Base-by-base conservation (phyloP, 495 filamentous ascomycete genomes). In the Aspergillus indologenus region DNA sequence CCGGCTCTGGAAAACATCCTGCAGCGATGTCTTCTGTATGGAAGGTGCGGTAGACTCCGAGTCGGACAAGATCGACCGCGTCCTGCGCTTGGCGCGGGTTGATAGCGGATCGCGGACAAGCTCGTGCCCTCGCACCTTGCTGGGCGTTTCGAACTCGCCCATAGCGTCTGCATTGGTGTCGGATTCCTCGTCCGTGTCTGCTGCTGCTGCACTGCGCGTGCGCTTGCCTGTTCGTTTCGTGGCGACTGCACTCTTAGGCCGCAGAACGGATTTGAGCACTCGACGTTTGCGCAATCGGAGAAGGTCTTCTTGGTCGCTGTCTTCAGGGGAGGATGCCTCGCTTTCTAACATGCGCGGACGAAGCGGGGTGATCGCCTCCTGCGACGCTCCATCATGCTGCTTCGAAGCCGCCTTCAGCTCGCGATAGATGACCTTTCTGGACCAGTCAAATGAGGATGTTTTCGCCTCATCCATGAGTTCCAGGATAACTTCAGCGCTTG, bases 231-330 rank as follows among this genome's bases (percentile, higher is more conserved):
- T 72, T 62, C 79, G 63, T 55, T 76, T 79, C 6, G 62, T 62
- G 14, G 76, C 76, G 19, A 75, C 57, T 1, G 70, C 66, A 53
- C 70, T 72, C 34, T 76, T 83, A 3, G 83, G 83, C 31, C 80
- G 76, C 3, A 84, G 66, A 2, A 82, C 76, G 5, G 83, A 85
- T 59, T 79, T 81, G 45, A 75, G 73, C 22, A 71, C 73, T 12
- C 72, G 71, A 14, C 62, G 66, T 48, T 57, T 65, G 44, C 55
- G 61, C 29, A 53, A 54, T 65, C 65, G 52, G 46, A 69, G 52
- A 40, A 68, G 56, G 58, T 65, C 54, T 21, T 65, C 57, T 14
- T 47, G 66, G 2, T 73, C 66, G 31, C 60, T 68, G 29, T 81
- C 75, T 24, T 79, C 75, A 20, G 76, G 75, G 31, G 75, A 75